Evolutionary conservation across 2,329 filamentous ascomycete genomes (phyloP).

Genomic region (Verticillium nubilum): DNA sequence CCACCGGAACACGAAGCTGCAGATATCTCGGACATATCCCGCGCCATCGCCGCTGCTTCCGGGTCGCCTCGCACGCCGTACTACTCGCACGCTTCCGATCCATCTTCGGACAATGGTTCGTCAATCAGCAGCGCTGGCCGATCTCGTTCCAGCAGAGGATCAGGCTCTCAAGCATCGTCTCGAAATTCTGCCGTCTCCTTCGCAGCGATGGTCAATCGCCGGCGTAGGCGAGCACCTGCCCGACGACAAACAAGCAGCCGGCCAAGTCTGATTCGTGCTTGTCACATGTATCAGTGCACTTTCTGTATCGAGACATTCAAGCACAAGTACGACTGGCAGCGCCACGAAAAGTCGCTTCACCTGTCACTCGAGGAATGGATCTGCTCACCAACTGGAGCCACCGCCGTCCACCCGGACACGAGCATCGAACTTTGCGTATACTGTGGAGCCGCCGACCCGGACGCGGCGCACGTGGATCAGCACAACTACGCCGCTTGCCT

Average conservation of each 20-base stretch:
- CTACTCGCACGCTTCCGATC: slow-evolving; percentile 14
- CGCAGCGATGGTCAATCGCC: slow-evolving; percentile 1
- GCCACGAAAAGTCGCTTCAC: slow-evolving; percentile 44
- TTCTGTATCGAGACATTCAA: slow-evolving; percentile 41
- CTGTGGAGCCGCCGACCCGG: slow-evolving; percentile 26
- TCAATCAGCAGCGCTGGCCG: slow-evolving; percentile 8
- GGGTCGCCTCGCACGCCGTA: not conserved
- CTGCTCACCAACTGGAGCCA: slow-evolving; percentile 31
- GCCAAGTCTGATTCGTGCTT: not conserved
- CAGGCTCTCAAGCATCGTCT: slow-evolving; percentile 16
- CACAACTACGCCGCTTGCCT: slow-evolving; percentile 41
- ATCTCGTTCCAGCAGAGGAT: slow-evolving; percentile 7
- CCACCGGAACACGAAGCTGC: slow-evolving; percentile 18
- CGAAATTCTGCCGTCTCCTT: slow-evolving; percentile 19
- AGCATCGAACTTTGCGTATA: slow-evolving; percentile 32
- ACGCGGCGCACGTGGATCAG: slow-evolving; percentile 23
- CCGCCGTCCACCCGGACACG: slow-evolving; percentile 33
- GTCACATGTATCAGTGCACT: slow-evolving; percentile 32
- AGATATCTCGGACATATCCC: slow-evolving; percentile 14
- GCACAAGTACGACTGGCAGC: slow-evolving; percentile 38
- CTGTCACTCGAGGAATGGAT: slow-evolving; percentile 41
- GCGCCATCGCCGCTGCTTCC: slow-evolving; percentile 12
- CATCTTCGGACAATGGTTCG: slow-evolving; percentile 14
- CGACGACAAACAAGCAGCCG: not conserved
- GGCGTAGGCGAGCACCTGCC: slow-evolving; percentile 2